Conservation (phyloP, 805 yeast genomes). For the Aciculoconidium aculeatum region DNA sequence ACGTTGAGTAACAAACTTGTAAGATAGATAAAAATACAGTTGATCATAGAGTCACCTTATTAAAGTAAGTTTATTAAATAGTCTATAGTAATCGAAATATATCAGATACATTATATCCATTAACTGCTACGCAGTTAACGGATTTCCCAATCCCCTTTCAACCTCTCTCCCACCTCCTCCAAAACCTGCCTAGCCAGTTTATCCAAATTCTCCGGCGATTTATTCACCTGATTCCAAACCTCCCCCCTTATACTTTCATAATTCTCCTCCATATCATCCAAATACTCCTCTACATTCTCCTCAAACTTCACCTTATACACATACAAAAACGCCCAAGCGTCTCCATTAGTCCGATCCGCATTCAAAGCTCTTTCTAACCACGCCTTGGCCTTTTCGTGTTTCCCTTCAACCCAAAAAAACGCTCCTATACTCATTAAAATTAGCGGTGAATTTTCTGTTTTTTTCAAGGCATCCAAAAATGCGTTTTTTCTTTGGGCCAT, state of each 20-base stretch:
- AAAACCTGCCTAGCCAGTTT: constrained; percentile 37
- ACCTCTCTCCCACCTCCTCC: too few species aligned
- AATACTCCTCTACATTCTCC: constrained; percentile 30
- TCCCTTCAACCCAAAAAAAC: constrained; percentile 62
- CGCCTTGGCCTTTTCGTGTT: constrained; percentile 53
- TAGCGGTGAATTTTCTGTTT: constrained; percentile 53
- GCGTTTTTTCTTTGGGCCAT: constrained; percentile 49
- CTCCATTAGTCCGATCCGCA: constrained; percentile 61
- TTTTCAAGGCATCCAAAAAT: constrained; percentile 65
- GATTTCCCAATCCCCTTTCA: too few species aligned
- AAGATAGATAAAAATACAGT: too few species aligned
- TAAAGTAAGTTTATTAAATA: too few species aligned
- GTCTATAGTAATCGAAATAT: too few species aligned
- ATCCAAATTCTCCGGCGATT: constrained; percentile 43
- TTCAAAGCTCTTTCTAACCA: constrained; percentile 71
- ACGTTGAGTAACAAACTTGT: too few species aligned
- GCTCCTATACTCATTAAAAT: constrained; percentile 62
- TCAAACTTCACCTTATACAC: constrained; percentile 38
- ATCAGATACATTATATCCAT: too few species aligned
- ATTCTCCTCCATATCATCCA: constrained; percentile 24
- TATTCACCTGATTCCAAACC: constrained; percentile 49
- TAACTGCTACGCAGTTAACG: too few species aligned
- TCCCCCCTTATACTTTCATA: constrained; percentile 53
- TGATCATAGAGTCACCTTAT: too few species aligned
- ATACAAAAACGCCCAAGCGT: constrained; percentile 66